Base-by-base conservation (phyloP, 768 basidiomycete genomes). In the Serendipita sp. region DNA sequence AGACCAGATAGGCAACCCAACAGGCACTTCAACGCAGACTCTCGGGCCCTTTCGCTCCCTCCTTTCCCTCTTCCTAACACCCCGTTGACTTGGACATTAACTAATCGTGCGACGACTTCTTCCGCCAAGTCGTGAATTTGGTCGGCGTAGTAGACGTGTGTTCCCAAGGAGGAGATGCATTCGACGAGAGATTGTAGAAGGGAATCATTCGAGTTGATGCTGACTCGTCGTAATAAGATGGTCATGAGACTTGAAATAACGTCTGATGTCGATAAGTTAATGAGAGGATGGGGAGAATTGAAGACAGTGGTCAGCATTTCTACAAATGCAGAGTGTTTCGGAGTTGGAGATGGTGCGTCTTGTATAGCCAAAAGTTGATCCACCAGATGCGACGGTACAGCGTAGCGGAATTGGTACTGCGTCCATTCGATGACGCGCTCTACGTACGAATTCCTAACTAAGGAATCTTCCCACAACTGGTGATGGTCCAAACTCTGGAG, bases 141-240 rank as follows among this genome's bases (percentile, higher is more conserved):
- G 73, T 96, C 94, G 44, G 91, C 88, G 71, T 97, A 97, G 76
- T 96, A 94, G 64, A 95, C 85, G 70, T 95, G 92, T 10, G 87
- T 84, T 41, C 91, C 91, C 10, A 97, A 78, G 0, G 92, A 89
- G 2, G 87, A 78, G 47, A 94, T 86, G 70, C 88, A 87, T 64
- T 84, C 79, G 5, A 93, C 86, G 63, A 93, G 72, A 5, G 80
- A 73, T 0, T 83, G 79, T 10, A 97, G 75, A 8, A 91, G 76
- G 4, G 78, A 66, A 69, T 94, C 91, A 10, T 81, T 75, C 0
- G 81, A 76, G 65, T 85, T 79, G 36, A 85, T 75, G 1, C 82
- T 77, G 32, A 85, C 78, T 51, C 88, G 79, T 46, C 89, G 87
- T 44, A 92, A 75, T 65, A 94, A 78, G 46, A 94, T 73, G 0